Percentiles rank a stretch among this genome's conserved stretches.
Conservation (phyloP, 2,329 filamentous ascomycete genomes). For the Pseudocercospora cruenta region DNA sequence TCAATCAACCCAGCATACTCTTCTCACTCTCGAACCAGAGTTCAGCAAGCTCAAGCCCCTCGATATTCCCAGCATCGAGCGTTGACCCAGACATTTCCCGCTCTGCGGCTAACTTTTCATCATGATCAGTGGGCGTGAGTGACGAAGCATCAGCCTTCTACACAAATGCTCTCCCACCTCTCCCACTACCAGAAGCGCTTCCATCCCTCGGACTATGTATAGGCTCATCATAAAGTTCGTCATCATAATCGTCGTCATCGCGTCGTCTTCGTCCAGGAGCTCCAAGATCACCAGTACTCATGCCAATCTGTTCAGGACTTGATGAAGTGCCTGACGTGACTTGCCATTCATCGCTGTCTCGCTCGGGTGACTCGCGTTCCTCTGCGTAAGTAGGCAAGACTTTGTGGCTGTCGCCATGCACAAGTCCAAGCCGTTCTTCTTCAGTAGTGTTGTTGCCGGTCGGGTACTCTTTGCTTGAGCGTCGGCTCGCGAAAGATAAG, state of each 20-base stretch:
- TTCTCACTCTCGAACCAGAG: constrained; percentile 6
- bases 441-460: constrained; percentile 35
- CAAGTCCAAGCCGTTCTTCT: constrained; percentile 43
- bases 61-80: neutral
- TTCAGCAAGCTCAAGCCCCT: neutral
- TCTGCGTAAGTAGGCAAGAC: constrained; percentile 25
- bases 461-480: constrained; percentile 30
- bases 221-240: constrained; percentile 17
- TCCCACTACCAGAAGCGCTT: neutral
- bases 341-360: constrained; percentile 40
- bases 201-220: constrained; percentile 7
- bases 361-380: constrained; percentile 17
- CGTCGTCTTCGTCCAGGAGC: constrained; percentile 16
- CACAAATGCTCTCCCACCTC: constrained; percentile 6
- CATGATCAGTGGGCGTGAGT: neutral
- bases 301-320: constrained; percentile 34
- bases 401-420: constrained; percentile 39
- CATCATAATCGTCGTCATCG: constrained; percentile 16
- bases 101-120: neutral
- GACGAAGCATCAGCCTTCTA: constrained; percentile 2
- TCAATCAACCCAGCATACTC: constrained; percentile 9
- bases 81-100: constrained; percentile 8
- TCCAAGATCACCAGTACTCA: constrained; percentile 30
- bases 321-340: constrained; percentile 33
- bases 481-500: constrained; percentile 38